A percentile compares a stretch with the other conserved stretches of the same genome.
These are phyloP conservation scores for Mortierella sp. DNA, from an alignment of 371 early-diverging fungal species.

Conservation along the genomic window DNA sequence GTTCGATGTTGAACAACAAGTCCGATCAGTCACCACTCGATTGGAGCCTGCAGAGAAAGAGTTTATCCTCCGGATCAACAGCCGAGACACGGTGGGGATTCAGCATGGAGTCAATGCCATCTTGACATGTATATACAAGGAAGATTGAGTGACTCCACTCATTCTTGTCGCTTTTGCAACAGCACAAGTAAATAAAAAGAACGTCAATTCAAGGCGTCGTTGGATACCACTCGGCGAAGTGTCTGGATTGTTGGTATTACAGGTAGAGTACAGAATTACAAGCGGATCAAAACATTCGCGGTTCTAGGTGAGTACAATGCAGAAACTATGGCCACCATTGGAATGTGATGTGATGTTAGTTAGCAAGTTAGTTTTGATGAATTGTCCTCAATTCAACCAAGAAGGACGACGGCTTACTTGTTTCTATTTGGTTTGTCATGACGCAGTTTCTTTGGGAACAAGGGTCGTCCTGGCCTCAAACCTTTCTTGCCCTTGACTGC, in stretches of 20 bases:
- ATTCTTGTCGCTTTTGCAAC: too few species aligned
- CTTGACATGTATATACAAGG: neutral
- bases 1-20: neutral
- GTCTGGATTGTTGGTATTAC: too few species aligned
- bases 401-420: conserved; percentile 26
- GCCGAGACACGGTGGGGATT: neutral
- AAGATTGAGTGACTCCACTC: too few species aligned
- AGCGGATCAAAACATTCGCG: neutral
- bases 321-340: too few species aligned
- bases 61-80: conserved; percentile 7
- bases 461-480: neutral
- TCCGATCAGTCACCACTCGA: neutral
- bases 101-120: neutral
- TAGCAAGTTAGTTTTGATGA: too few species aligned
- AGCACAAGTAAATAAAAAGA: neutral
- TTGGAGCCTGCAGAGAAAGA: conserved; percentile 30
- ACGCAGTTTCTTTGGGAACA: conserved; percentile 47
- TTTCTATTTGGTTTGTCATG: conserved; percentile 53
- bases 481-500: conserved; percentile 3
- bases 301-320: conserved; percentile 5
- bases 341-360: too few species aligned
- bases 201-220: too few species aligned
- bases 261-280: neutral
- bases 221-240: too few species aligned
- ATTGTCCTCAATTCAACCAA: neutral